Evolutionary conservation across 148 eudicot species (phyloP).

Genomic region (Dysphania ambrosioides): DNA sequence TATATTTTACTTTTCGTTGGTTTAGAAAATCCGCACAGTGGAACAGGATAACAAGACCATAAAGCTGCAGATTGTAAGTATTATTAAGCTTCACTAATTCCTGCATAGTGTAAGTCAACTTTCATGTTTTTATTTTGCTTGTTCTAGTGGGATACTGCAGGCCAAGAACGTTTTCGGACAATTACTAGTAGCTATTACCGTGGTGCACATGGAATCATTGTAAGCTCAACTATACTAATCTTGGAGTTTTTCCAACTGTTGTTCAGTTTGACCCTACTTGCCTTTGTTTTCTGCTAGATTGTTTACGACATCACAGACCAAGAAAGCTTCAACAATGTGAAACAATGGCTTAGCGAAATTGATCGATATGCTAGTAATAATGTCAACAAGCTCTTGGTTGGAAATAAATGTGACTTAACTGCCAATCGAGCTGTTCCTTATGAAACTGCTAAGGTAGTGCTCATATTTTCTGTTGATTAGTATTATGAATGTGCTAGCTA

Average conservation of each 20-base stretch:
- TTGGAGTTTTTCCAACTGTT: background rate
- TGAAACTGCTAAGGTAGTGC: conserved; percentile 48
- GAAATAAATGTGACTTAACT: conserved; percentile 47
- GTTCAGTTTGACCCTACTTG: background rate
- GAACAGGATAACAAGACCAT: conserved; percentile 50
- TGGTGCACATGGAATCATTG: conserved; percentile 46
- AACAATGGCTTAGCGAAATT: conserved; percentile 57
- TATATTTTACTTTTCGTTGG: background rate
- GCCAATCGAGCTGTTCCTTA: conserved; percentile 41
- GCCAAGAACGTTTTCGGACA: conserved; percentile 47
- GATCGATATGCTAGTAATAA: conserved; percentile 53
- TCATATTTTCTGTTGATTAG: background rate
- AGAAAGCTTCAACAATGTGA: conserved; percentile 53
- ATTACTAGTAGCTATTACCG: conserved; percentile 49
- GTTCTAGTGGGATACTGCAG: conserved; percentile 47
- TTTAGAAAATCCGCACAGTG: conserved; percentile 52
- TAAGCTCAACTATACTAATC: conserved; percentile 6
- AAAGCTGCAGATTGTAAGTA: conserved; percentile 45
- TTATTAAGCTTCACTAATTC: background rate
- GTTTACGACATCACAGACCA: conserved; percentile 54
- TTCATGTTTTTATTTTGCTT: background rate
- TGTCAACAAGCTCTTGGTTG: conserved; percentile 53
- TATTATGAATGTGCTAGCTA: background rate
- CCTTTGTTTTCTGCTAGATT: conserved; percentile 16
- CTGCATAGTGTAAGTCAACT: background rate